phyloP scores from a whole-genome alignment of 228 moss, liverwort and hornwort genomes.

The Sphagnum magellanicum region DNA sequence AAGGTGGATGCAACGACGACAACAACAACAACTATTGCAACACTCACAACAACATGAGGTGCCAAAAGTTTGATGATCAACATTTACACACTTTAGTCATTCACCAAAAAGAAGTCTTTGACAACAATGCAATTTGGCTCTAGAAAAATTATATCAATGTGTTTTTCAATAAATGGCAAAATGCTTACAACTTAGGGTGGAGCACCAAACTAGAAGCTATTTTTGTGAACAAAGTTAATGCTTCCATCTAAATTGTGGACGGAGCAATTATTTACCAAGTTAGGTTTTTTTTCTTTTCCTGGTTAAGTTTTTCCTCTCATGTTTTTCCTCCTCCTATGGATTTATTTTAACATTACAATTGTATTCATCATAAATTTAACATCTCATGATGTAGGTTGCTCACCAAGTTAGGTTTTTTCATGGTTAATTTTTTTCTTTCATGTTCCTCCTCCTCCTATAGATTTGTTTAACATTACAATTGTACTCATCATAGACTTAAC shows the following conservation, averaged over 20 bases:
- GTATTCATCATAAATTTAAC: too few relatives aligned
- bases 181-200: constrained; percentile 63
- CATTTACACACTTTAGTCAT: constrained; percentile 28
- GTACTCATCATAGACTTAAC: too few relatives aligned
- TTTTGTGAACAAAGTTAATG: constrained; percentile 48
- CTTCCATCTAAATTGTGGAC: constrained; percentile 34
- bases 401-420: constrained; percentile 30
- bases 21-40: not conserved
- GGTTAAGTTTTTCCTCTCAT: too few relatives aligned
- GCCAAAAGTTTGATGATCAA: constrained; percentile 39
- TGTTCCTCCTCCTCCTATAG: too few relatives aligned
- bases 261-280: constrained; percentile 53
- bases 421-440: too few relatives aligned
- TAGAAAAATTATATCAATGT: constrained; percentile 47
- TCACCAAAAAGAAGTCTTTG: constrained; percentile 42
- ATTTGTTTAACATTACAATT: too few relatives aligned
- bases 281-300: not conserved
- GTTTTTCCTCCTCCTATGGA: too few relatives aligned
- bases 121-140: constrained; percentile 35
- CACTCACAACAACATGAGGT: not conserved
- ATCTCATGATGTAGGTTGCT: not conserved
- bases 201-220: constrained; percentile 58
- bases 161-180: constrained; percentile 51
- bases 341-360: not conserved
- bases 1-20: not conserved